Conservation (phyloP, 2,329 filamentous ascomycete species). For the Cercospora berteroae region DNA sequence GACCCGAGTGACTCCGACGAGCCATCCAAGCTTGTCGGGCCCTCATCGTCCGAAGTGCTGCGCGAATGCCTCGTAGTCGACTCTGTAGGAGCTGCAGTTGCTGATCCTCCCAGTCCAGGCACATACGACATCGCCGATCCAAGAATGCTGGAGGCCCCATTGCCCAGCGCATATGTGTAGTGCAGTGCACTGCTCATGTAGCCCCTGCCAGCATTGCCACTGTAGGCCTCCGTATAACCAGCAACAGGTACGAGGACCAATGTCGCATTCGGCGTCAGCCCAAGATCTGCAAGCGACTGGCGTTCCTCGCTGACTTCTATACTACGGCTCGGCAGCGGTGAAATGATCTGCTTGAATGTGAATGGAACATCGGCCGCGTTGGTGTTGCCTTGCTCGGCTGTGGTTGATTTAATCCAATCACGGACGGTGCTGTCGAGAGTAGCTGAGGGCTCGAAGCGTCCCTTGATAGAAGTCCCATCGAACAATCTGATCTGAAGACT, state of each 20-base stretch:
- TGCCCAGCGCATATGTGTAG: slow-evolving; percentile 22
- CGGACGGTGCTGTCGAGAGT: slow-evolving; percentile 68
- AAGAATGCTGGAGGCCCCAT: slow-evolving; percentile 24
- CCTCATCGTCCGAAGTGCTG: slow-evolving; percentile 14
- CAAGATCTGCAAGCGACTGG: slow-evolving; percentile 65
- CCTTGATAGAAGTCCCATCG: slow-evolving; percentile 76
- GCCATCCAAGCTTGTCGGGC: slow-evolving; percentile 17
- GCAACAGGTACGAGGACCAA: slow-evolving; percentile 74
- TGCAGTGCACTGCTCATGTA: slow-evolving; percentile 27
- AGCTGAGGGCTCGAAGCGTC: slow-evolving; percentile 60
- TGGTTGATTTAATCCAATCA: slow-evolving; percentile 67
- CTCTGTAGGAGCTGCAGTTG: slow-evolving; percentile 12
- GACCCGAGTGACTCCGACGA: slow-evolving; percentile 24
- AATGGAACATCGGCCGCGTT: slow-evolving; percentile 57
- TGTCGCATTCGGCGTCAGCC: slow-evolving; percentile 74
- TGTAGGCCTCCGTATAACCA: slow-evolving; percentile 60
- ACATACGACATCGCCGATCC: slow-evolving; percentile 23
- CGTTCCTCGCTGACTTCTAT: slow-evolving; percentile 75
- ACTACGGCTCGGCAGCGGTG: slow-evolving; percentile 70
- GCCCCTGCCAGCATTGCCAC: slow-evolving; percentile 36
- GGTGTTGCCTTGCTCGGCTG: slow-evolving; percentile 36
- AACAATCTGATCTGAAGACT: slow-evolving; percentile 74
- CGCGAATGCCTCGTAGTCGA: not conserved
- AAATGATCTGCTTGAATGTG: slow-evolving; percentile 78
- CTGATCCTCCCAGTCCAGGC: slow-evolving; percentile 23